phyloP scores from a whole-genome alignment of 495 filamentous ascomycete genomes.

The Letharia columbiana region DNA sequence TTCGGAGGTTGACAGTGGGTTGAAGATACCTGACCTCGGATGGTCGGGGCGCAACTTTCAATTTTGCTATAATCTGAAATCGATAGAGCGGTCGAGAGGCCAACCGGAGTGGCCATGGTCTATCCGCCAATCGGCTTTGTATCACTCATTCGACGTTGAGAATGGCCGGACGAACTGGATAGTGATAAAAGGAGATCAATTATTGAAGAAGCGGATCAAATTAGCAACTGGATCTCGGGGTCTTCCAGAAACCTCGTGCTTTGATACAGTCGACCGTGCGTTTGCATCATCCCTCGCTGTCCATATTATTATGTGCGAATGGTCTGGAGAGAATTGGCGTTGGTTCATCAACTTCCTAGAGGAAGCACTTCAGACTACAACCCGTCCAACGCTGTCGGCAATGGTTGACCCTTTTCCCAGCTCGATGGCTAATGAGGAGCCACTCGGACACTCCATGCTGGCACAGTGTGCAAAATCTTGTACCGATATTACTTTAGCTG shows the following conservation, averaged over 20 bases:
- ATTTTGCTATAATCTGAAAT: constrained; percentile 38
- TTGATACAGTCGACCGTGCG: constrained; percentile 23
- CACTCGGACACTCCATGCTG: neutral
- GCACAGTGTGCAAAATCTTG: neutral
- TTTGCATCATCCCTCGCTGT: constrained; percentile 32
- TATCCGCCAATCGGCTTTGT: constrained; percentile 34
- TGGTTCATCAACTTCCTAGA: constrained; percentile 40
- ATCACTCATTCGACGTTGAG: constrained; percentile 39
- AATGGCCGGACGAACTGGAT: constrained; percentile 34
- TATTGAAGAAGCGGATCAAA: constrained; percentile 32
- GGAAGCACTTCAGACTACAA: constrained; percentile 27
- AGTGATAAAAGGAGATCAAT: constrained; percentile 35
- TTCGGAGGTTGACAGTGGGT: constrained; percentile 7
- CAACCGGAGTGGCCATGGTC: constrained; percentile 35
- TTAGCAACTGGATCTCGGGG: constrained; percentile 20
- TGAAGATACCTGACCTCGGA: constrained; percentile 32
- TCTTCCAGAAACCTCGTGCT: constrained; percentile 18
- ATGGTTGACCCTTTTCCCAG: constrained; percentile 21
- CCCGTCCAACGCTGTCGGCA: constrained; percentile 27
- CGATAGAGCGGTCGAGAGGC: constrained; percentile 31
- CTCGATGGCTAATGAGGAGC: neutral
- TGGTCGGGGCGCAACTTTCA: constrained; percentile 35
- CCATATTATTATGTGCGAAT: constrained; percentile 37
- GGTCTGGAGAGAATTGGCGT: constrained; percentile 38
- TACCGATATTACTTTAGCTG: neutral